These are phyloP conservation scores for Herpetomonas samuelpessoai DNA, from an alignment of 208 protist genomes.

Conservation along the genomic window DNA sequence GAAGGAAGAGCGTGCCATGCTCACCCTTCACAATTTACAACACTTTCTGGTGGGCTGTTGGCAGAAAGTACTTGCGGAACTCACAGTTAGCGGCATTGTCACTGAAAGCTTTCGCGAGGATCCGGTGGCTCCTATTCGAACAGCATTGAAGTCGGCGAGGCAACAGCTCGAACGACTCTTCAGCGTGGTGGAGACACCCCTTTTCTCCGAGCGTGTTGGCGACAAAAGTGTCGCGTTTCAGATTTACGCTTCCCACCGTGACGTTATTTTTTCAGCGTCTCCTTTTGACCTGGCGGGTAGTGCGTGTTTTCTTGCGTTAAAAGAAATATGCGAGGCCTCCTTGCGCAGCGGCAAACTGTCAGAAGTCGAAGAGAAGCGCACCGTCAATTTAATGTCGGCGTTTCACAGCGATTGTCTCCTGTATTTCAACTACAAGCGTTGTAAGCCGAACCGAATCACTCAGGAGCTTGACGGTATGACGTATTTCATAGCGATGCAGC, in stretches of 20 bases:
- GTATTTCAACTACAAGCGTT: neutral
- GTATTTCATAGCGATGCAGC: neutral
- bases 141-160: too few species aligned
- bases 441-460: neutral
- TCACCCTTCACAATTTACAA: neutral
- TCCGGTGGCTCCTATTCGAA: too few species aligned
- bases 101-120: too few species aligned
- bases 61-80: too few species aligned
- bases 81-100: too few species aligned
- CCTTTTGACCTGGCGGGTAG: neutral
- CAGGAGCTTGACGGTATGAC: neutral
- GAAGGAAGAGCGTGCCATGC: neutral
- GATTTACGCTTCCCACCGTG: neutral
- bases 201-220: too few species aligned
- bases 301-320: neutral
- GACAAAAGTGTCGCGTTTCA: too few species aligned
- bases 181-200: too few species aligned
- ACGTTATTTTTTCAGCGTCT: neutral
- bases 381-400: neutral
- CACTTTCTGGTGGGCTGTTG: neutral
- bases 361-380: neutral
- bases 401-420: neutral
- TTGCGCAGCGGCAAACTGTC: neutral
- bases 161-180: too few species aligned
- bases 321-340: neutral